Conservation (phyloP, 2,329 filamentous ascomycete species). For the Neocucurbitaria cava region DNA sequence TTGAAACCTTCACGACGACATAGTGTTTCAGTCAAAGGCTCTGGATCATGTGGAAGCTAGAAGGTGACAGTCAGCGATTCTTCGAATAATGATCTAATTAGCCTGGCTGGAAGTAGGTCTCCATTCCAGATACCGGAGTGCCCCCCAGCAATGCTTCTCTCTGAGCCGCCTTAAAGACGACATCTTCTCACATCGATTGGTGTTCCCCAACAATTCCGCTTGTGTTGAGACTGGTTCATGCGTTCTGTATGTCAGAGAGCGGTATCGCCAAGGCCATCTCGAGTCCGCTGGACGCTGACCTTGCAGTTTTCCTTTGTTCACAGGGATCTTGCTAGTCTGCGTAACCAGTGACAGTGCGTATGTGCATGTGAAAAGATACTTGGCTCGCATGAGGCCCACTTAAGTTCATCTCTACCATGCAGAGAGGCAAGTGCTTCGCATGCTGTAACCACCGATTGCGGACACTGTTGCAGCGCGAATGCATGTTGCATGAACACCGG, state of each 20-base stretch:
- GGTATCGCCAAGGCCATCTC: conserved; percentile 2
- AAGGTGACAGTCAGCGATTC: neutral
- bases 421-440: conserved; percentile 20
- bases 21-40: neutral
- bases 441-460: conserved; percentile 28
- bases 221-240: neutral
- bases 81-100: no score
- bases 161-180: neutral
- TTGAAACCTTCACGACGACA: neutral
- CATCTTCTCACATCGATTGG: neutral
- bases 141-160: neutral
- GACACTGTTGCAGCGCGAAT: conserved; percentile 16
- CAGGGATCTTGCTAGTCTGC: conserved; percentile 16
- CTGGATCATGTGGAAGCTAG: neutral
- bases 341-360: conserved; percentile 33
- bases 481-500: neutral
- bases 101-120: no score
- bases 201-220: neutral
- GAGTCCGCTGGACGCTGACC: conserved; percentile 5
- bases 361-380: conserved; percentile 20
- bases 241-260: conserved; percentile 1
- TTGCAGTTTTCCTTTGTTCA: conserved; percentile 22
- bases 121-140: no score
- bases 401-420: conserved; percentile 9
- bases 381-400: conserved; percentile 29